phyloP scores from a whole-genome alignment of 495 filamentous ascomycete species.

The Neohortaea acidophila region DNA sequence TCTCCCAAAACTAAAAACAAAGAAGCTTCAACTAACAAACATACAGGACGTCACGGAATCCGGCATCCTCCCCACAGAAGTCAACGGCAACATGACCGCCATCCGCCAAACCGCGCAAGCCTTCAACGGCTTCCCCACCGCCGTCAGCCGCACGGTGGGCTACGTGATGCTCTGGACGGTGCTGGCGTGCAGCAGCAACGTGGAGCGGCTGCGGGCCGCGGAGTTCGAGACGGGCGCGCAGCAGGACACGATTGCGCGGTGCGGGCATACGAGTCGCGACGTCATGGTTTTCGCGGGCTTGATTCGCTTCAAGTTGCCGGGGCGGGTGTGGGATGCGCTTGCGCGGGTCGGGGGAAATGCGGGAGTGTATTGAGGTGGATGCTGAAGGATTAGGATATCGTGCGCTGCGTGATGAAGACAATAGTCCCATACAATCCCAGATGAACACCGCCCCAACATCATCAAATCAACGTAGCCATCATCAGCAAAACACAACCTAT shows the following conservation, averaged over 20 bases:
- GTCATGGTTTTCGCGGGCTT: slow-evolving; percentile 88
- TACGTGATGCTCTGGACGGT: slow-evolving; percentile 89
- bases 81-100: slow-evolving; percentile 49
- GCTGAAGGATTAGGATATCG: neutral
- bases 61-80: slow-evolving; percentile 59
- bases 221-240: slow-evolving; percentile 59
- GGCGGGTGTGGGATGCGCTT: slow-evolving; percentile 64
- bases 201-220: slow-evolving; percentile 46
- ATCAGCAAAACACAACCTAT: neutral
- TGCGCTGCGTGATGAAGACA: neutral
- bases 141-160: slow-evolving; percentile 72
- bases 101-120: slow-evolving; percentile 62
- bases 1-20: neutral
- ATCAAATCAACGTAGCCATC: neutral
- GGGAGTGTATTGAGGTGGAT: slow-evolving; percentile 35
- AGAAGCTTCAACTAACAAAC: slow-evolving; percentile 3
- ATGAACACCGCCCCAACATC: neutral
- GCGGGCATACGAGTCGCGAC: slow-evolving; percentile 67
- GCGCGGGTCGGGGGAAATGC: slow-evolving; percentile 60
- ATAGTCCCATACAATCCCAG: neutral
- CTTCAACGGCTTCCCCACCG: slow-evolving; percentile 57
- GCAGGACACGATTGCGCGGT: slow-evolving; percentile 48
- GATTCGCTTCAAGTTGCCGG: slow-evolving; percentile 71
- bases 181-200: slow-evolving; percentile 59
- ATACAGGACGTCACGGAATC: slow-evolving; percentile 54